phyloP scores from a whole-genome alignment of 352 stramenopile genomes.

The Phytophthora citricola region DNA sequence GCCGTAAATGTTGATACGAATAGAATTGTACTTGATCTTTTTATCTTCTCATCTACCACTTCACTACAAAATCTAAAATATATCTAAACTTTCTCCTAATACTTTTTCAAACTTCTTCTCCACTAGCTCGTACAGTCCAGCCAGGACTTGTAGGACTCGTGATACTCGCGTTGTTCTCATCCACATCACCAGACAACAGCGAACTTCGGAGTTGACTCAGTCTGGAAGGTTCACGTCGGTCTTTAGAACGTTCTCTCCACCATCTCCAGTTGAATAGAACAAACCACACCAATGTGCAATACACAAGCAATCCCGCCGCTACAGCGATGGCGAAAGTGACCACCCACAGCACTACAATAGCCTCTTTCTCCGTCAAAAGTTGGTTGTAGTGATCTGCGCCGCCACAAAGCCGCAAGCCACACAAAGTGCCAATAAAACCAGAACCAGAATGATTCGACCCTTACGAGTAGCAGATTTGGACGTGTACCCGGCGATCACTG shows the following conservation, averaged over 20 bases:
- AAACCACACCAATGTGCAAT: constrained; percentile 46
- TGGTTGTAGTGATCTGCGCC: constrained; percentile 41
- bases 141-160: constrained; percentile 25
- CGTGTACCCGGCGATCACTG: constrained; percentile 42
- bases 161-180: constrained; percentile 9
- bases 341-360: constrained; percentile 52
- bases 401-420: constrained; percentile 47
- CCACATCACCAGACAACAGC: constrained; percentile 23
- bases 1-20: constrained; percentile 33
- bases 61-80: constrained; percentile 11
- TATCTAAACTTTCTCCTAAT: constrained; percentile 21
- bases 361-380: constrained; percentile 45
- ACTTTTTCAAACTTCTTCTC: background rate
- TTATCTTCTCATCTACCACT: constrained; percentile 7
- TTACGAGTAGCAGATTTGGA: constrained; percentile 38
- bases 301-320: constrained; percentile 53
- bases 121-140: constrained; percentile 8
- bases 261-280: constrained; percentile 57
- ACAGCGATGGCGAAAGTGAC: constrained; percentile 54
- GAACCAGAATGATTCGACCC: constrained; percentile 44
- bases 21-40: constrained; percentile 31
- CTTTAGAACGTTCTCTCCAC: constrained; percentile 29
- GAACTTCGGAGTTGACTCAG: constrained; percentile 27
- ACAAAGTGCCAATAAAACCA: constrained; percentile 40
- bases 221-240: constrained; percentile 19